Conservation (phyloP, 75 land plant genomes). For the Ceratopteris richardii region DNA sequence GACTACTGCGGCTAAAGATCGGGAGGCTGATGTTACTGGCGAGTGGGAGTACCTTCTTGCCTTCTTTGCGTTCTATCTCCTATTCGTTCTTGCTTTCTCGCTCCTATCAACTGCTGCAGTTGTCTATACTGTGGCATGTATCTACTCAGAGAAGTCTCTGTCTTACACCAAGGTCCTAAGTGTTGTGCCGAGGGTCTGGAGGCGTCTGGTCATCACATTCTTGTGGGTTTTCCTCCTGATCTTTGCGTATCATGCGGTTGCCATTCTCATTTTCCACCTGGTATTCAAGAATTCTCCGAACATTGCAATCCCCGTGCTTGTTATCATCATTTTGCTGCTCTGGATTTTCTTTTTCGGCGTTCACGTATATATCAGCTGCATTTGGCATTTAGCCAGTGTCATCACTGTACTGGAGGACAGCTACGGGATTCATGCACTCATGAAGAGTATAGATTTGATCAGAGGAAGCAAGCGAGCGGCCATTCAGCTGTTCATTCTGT, state of each 20-base stretch:
- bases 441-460: slow-evolving; percentile 57
- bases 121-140: slow-evolving; percentile 89
- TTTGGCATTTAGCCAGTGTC: slow-evolving; percentile 90
- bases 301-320: slow-evolving; percentile 6
- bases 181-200: slow-evolving; percentile 72
- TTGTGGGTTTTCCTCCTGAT: slow-evolving; percentile 62
- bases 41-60: slow-evolving; percentile 35
- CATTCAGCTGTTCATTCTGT: slow-evolving; percentile 34
- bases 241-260: slow-evolving; percentile 37
- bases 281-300: no score
- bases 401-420: slow-evolving; percentile 77
- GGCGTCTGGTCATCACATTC: slow-evolving; percentile 72
- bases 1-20: slow-evolving; percentile 15
- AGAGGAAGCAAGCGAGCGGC: slow-evolving; percentile 52
- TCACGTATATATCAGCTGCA: slow-evolving; percentile 22
- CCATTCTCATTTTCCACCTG: slow-evolving; percentile 20
- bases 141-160: slow-evolving; percentile 70
- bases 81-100: slow-evolving; percentile 83
- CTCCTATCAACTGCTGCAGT: slow-evolving; percentile 88
- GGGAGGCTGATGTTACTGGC: slow-evolving; percentile 8
- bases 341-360: slow-evolving; percentile 14
- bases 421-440: slow-evolving; percentile 64
- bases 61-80: slow-evolving; percentile 47
- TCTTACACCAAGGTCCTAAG: slow-evolving; percentile 44
- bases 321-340: slow-evolving; percentile 16